Evolutionary conservation across 2,329 filamentous ascomycete species (phyloP), one percentile per base, ranked within the genome.

Genomic region (Talaromyces sp.): DNA sequence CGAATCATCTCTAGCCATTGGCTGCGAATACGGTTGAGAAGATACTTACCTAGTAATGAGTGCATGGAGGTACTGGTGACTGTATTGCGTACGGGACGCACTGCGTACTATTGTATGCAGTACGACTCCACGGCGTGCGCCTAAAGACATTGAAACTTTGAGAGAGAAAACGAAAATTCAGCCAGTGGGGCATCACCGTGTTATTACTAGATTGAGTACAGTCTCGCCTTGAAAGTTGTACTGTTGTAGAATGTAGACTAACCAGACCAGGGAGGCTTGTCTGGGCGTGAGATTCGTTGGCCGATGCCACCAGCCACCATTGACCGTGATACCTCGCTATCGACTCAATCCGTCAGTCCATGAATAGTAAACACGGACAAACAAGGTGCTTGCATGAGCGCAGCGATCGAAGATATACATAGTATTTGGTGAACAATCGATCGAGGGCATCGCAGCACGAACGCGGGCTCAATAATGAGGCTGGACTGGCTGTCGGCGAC

Each of bases 251-350:
- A 3, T 33, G 33, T 22, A 39, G n/a, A 39, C 52, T 56, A 39
- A 56, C 52, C 31, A 39, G 52, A 56, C 33, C 31, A 56, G 52
- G 52, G 33, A 56, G 52, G 52, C 52, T 37, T 56, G 52, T 56
- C 33, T 37, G 52, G n/a, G 33, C 52, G 33, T 37, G 33, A 56
- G 50, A 56, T 56, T 37, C 31, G 52, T 24, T 37, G 52, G 52
- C 52, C 47, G 33, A 39, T 56, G 52, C 39, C 52, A 39, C 52
- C 52, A 56, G 52, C 52, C 52, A 56, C 52, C 52, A 39, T 39
- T 39, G 31, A 8, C 31, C n/a, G 49, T 54, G 27, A 33, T 31
- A 3, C n/a, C n/a, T 37, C 52, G 33, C 52, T 14, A 39, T 19
- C n/a, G 10, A 56, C 33, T 56, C 52, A 39, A 39, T 24, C 33